Conservation (phyloP, 169 alveolate genomes). For the Plasmodium sp. region DNA sequence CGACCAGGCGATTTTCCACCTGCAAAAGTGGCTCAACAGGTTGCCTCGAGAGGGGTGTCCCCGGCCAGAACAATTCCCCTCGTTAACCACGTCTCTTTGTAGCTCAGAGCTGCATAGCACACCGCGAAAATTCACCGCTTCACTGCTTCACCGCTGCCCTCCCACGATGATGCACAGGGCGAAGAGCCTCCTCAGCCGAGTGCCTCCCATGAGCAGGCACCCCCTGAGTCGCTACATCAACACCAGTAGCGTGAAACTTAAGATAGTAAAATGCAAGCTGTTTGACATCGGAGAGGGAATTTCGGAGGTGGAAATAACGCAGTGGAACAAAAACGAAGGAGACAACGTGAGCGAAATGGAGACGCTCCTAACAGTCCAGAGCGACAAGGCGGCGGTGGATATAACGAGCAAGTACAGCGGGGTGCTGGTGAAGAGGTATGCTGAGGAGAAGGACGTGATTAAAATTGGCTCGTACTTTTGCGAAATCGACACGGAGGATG, state of each 20-base stretch:
- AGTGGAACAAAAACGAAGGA: conserved; percentile 93
- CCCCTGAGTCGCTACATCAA: conserved; percentile 28
- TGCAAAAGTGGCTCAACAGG: background rate
- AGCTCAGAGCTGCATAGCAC: background rate
- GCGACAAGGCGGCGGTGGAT: conserved; percentile 95
- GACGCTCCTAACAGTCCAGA: conserved; percentile 92
- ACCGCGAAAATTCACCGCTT: background rate
- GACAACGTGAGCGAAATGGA: conserved; percentile 94
- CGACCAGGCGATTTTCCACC: background rate
- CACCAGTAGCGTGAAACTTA: conserved; percentile 64
- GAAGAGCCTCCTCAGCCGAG: background rate
- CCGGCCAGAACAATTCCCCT: background rate
- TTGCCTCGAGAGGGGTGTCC: background rate
- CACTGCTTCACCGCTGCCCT: background rate
- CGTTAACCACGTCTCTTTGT: background rate
- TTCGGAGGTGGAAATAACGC: conserved; percentile 93
- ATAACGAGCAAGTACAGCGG: conserved; percentile 94
- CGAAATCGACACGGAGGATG: conserved; percentile 86
- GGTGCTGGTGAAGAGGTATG: conserved; percentile 88
- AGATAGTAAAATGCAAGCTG: conserved; percentile 86
- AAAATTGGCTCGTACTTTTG: conserved; percentile 87
- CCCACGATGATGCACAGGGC: conserved; percentile 4
- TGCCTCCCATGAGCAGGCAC: background rate
- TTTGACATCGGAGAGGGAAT: conserved; percentile 91
- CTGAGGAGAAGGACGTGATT: conserved; percentile 87